Percentiles rank a stretch among this genome's conserved stretches.
Conservation (phyloP, 108 stramenopile species). For the Schizochytrium sp. region DNA sequence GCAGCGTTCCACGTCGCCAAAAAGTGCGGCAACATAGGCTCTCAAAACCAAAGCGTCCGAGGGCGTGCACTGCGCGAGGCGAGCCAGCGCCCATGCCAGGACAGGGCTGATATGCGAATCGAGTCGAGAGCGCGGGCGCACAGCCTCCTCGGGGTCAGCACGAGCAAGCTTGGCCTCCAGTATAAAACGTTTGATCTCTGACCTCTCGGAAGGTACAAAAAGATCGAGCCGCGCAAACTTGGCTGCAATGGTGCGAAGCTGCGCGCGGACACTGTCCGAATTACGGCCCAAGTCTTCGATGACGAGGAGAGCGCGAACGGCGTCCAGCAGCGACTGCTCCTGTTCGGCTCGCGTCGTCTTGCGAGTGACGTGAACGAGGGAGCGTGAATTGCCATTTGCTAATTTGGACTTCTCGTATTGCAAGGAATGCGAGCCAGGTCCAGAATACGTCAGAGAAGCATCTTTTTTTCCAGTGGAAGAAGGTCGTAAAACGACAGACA, state of each 20-base stretch:
- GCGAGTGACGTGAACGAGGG: background rate
- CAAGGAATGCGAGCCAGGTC: too few relatives aligned
- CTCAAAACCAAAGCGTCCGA: conserved; percentile 1
- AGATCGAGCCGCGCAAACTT: background rate
- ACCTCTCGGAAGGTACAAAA: background rate
- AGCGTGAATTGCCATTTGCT: too few relatives aligned
- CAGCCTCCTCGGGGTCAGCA: background rate
- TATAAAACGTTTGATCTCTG: background rate
- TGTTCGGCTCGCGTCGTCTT: background rate
- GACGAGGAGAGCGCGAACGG: background rate
- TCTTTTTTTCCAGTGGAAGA: background rate
- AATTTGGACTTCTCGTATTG: too few relatives aligned
- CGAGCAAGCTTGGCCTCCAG: background rate
- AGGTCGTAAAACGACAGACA: background rate
- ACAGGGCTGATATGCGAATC: background rate
- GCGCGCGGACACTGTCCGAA: background rate
- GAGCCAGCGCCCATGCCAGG: background rate
- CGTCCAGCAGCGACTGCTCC: background rate
- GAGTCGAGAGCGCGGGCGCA: background rate
- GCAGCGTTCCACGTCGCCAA: conserved; percentile 5
- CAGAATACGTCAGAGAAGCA: too few relatives aligned
- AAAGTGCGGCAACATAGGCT: background rate
- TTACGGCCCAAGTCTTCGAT: background rate
- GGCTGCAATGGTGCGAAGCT: background rate
- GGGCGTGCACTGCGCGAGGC: background rate